phyloP scores from a whole-genome alignment of 2,329 filamentous ascomycete genomes.

The Aphanocladium album region DNA sequence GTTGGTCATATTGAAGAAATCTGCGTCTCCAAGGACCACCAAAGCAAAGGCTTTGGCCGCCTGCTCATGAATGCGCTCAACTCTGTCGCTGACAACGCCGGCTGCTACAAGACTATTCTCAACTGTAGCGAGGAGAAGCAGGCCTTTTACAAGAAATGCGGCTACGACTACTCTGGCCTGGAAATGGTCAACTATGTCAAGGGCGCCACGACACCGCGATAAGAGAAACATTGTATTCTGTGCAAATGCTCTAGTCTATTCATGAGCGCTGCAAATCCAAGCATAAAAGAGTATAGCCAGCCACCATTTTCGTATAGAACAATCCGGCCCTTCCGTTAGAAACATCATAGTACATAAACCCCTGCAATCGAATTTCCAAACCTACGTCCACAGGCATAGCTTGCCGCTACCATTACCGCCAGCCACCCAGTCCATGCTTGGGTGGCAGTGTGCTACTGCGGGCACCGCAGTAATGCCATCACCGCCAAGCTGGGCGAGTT shows the following conservation, averaged over 20 bases:
- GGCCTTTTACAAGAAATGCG: slow-evolving; percentile 59
- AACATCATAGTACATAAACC: slow-evolving; percentile 3
- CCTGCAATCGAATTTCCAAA: neutral
- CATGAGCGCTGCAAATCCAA: neutral
- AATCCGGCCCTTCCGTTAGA: neutral
- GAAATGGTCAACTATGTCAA: slow-evolving; percentile 14
- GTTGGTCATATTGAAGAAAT: slow-evolving; percentile 85
- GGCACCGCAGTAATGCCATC: slow-evolving; percentile 93
- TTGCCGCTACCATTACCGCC: slow-evolving; percentile 91
- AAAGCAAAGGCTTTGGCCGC: slow-evolving; percentile 74
- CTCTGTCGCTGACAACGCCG: slow-evolving; percentile 64
- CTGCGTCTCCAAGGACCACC: slow-evolving; percentile 71
- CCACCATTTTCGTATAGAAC: neutral
- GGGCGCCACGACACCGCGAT: slow-evolving; percentile 1
- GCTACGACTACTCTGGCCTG: slow-evolving; percentile 16
- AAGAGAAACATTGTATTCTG: neutral
- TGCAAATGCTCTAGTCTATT: neutral
- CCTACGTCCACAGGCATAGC: slow-evolving; percentile 79
- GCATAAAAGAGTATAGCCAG: neutral
- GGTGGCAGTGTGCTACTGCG: slow-evolving; percentile 86
- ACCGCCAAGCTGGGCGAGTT: slow-evolving; percentile 81
- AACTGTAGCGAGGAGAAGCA: slow-evolving; percentile 76
- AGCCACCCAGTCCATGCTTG: slow-evolving; percentile 82
- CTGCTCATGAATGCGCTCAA: slow-evolving; percentile 74
- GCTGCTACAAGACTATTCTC: slow-evolving; percentile 74